A percentile compares a stretch with the other conserved stretches of the same genome.
phyloP scores from a whole-genome alignment of 768 basidiomycete genomes.

The Rhizopogon sp. region DNA sequence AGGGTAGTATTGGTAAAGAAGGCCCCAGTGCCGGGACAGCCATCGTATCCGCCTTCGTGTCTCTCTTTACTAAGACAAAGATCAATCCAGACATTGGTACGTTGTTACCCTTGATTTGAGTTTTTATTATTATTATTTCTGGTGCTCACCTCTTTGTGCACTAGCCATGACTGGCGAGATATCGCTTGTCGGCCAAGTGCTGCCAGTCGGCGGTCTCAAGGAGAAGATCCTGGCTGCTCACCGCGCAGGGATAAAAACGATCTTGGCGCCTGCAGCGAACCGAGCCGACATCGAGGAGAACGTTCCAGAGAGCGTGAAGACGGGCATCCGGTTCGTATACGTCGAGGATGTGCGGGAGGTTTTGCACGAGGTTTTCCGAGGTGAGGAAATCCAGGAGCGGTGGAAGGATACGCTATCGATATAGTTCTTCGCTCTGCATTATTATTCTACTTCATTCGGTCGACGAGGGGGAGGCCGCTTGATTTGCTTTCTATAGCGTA shows the following conservation, averaged over 20 bases:
- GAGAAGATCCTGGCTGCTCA: constrained; percentile 97
- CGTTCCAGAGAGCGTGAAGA: constrained; percentile 93
- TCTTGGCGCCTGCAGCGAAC: constrained; percentile 83
- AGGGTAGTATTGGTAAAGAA: constrained; percentile 89
- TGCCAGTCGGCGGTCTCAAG: constrained; percentile 94
- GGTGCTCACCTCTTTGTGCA: background rate
- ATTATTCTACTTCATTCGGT: constrained; percentile 2
- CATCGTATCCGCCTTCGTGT: constrained; percentile 86
- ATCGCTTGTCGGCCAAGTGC: constrained; percentile 91
- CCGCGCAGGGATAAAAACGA: constrained; percentile 92
- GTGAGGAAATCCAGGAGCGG: constrained; percentile 48
- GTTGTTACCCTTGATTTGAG: constrained; percentile 19
- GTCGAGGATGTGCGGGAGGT: constrained; percentile 93
- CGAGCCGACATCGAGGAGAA: constrained; percentile 96
- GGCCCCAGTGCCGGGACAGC: constrained; percentile 97
- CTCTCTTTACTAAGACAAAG: constrained; percentile 80
- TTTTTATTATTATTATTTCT: background rate
- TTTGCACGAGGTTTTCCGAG: constrained; percentile 79
- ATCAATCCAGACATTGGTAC: constrained; percentile 85
- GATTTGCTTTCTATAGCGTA: background rate
- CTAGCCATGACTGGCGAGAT: constrained; percentile 98
- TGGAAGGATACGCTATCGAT: constrained; percentile 60
- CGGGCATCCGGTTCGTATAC: constrained; percentile 91
- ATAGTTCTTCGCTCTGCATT: constrained; percentile 4
- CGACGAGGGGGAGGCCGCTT: background rate